Percentiles rank a stretch among this genome's conserved stretches.
These are phyloP conservation scores for Nigrograna mackinnonii DNA, from an alignment of 2,329 filamentous ascomycete species.

Conservation along the genomic window DNA sequence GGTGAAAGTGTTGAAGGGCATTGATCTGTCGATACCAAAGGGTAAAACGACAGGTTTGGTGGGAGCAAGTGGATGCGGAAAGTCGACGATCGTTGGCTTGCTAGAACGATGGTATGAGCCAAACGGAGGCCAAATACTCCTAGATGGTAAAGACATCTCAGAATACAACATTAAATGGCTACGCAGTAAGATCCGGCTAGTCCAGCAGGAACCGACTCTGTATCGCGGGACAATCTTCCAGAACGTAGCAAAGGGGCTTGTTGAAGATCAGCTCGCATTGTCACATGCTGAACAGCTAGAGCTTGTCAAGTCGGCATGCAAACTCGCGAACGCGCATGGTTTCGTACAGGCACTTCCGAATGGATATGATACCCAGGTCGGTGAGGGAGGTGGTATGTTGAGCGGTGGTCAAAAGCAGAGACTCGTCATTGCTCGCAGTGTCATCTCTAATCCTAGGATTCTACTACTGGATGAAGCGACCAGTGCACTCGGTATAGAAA, in stretches of 20 bases:
- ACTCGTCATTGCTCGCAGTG: background rate
- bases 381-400: background rate
- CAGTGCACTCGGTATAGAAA: background rate
- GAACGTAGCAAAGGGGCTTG: background rate
- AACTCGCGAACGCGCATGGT: background rate
- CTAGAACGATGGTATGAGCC: constrained; percentile 92
- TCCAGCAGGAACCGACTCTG: background rate
- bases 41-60: constrained; percentile 83
- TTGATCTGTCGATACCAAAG: constrained; percentile 52
- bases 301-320: background rate
- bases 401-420: background rate
- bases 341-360: background rate
- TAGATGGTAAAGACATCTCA: constrained; percentile 59
- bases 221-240: background rate
- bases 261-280: background rate
- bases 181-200: background rate
- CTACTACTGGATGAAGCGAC: background rate
- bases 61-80: constrained; percentile 91
- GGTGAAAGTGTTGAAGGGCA: constrained; percentile 81
- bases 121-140: constrained; percentile 72
- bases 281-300: background rate
- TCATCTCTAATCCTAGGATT: background rate
- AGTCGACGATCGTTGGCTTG: constrained; percentile 85
- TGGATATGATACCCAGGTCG: background rate
- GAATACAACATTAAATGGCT: background rate